These are phyloP conservation scores for Lentinula edodes DNA, from an alignment of 768 basidiomycete genomes.

Conservation along the genomic window DNA sequence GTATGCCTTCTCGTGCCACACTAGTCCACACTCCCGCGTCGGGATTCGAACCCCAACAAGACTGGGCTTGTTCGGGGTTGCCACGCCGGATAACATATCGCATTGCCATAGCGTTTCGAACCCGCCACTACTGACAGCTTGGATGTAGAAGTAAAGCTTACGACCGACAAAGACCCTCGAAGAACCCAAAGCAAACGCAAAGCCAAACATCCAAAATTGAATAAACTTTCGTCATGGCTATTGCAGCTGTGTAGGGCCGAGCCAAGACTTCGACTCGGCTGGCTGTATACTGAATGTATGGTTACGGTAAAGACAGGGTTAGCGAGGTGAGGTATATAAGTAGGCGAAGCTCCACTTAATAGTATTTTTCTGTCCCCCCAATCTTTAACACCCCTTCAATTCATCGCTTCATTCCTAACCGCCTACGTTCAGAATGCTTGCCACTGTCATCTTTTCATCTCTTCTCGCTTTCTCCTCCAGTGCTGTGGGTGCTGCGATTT, in stretches of 20 bases:
- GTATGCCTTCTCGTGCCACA: no score
- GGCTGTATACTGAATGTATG: not conserved
- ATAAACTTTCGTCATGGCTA: no score
- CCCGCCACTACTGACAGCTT: not conserved
- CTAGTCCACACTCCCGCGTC: not conserved
- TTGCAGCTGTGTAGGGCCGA: not conserved
- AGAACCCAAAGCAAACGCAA: no score
- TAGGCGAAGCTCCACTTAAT: not conserved
- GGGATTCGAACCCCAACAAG: not conserved
- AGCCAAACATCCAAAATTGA: no score
- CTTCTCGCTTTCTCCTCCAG: not conserved
- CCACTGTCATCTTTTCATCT: not conserved
- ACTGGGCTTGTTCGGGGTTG: not conserved
- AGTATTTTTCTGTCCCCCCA: not conserved
- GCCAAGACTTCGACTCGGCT: not conserved
- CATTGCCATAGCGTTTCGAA: not conserved
- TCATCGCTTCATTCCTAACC: not conserved
- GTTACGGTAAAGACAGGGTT: no score
- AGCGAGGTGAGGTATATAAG: not conserved
- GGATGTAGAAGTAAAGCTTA: no score
- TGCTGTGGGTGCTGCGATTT: not conserved
- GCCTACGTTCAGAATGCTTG: not conserved
- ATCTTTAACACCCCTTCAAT: not conserved
- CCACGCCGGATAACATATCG: no score
- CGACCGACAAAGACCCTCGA: no score